Base-by-base conservation (phyloP, 176 grass and related monocot genomes). In the Aegilops longissima region DNA sequence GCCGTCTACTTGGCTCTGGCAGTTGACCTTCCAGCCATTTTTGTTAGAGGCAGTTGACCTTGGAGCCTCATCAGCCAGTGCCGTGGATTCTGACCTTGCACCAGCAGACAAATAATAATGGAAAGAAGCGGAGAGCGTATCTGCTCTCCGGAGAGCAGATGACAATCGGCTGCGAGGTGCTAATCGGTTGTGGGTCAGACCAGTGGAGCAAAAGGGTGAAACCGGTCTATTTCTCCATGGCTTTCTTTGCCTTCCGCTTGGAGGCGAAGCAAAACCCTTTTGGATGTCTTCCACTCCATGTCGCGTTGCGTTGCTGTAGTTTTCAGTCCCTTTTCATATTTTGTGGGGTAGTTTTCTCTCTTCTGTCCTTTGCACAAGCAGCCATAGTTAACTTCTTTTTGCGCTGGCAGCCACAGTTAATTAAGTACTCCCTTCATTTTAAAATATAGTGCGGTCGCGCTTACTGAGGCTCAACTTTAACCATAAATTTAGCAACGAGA, bases 11-110 rank as follows among this genome's bases (percentile, higher is more conserved):
- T 66, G 10, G 9, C 66, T 73, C 64, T 14, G 10, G 29, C 17
- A 21, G 82, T 80, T 89, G 87, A 89, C 76, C 82, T 85, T 76
- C 40, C 47, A 77, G 35, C 27, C 65, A 3, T 66, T 66, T 66
- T 17, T 8, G 0, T 13, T 30, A 16, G 10, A 6, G 27, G 59
- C 13, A 21, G 76, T 80, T 89, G 87, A 89, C 76, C 82, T 80
- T 86, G 29, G 29, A 72, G n/a, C 49, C 61, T 45, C 70, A 70
- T 29, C 62, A 49, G 4, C 70, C 61, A 74, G 62, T n/a, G 54
- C 59, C 8, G 12, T 29, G 40, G 23, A 45, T 61, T 45, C 31
- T 35, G 73, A 83, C 44, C 65, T 31, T 20, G 79, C 61, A 45
- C 12, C 33, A 35, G 18, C 6, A n/a, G 66, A 51, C 6, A 33